Base-by-base conservation (phyloP, 1,139 yeast genomes). In the Hanseniaspora gamundiae region DNA sequence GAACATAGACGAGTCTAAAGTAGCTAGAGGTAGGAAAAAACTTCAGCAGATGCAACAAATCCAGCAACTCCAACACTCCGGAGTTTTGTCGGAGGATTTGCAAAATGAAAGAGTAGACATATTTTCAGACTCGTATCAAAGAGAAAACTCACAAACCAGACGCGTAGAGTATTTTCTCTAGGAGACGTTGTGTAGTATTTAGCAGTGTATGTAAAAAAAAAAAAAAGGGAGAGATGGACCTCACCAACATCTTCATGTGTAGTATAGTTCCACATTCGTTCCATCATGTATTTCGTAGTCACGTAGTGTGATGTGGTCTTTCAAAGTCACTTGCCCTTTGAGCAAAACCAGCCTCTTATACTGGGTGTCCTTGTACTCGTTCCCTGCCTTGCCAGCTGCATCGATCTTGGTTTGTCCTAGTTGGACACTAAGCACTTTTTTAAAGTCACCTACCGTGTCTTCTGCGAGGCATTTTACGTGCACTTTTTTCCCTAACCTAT, bases 211-310 rank as follows among this genome's bases (percentile, higher is more conserved):
- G n/a, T n/a, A n/a, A n/a, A n/a, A n/a, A n/a, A n/a, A n/a, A n/a
- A n/a, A n/a, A n/a, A n/a, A n/a, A n/a, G n/a, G n/a, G n/a, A n/a
- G n/a, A n/a, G n/a, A n/a, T n/a, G n/a, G n/a, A n/a, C n/a, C n/a
- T n/a, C n/a, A n/a, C n/a, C n/a, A n/a, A n/a, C n/a, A n/a, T n/a
- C n/a, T 31, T 20, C 52, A 79, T 20, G 76, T 68, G 57, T 82
- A 82, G 55, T 85, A 91, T 57, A 91, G 65, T 61, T 91, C 98
- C 52, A 91, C 66, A 59, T 80, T 85, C 53, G 83, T 80, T 19
- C 95, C 95, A 60, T 87, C 82, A 57, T 87, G 95, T 14, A 91
- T 77, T 61, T 91, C 98, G 59, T 93, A 91, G 60, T 91, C 98
- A 21, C 82, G 95, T 44, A 91, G 68, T 0, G 88, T 72, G 47